Evolutionary conservation across 768 basidiomycete species (phyloP).

Genomic region (Psilocybe cyanescens): DNA sequence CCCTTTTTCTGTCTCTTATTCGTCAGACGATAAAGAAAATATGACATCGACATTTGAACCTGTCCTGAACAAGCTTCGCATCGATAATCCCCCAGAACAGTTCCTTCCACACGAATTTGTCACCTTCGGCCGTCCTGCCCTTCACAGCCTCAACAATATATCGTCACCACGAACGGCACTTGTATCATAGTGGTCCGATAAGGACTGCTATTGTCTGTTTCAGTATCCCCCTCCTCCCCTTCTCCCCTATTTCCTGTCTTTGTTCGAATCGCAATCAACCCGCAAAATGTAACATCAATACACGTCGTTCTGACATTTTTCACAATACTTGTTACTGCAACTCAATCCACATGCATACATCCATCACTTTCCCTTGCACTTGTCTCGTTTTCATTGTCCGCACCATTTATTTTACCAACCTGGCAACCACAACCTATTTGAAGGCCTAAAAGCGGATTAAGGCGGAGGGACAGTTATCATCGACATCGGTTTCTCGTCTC

Average conservation of each 20-base stretch:
- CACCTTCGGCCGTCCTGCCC: constrained; percentile 74
- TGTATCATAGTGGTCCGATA: constrained; percentile 56
- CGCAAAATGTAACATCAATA: constrained; percentile 86
- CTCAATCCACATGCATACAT: constrained; percentile 69
- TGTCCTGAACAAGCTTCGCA: constrained; percentile 69
- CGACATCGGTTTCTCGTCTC: constrained; percentile 24
- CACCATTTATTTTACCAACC: constrained; percentile 46
- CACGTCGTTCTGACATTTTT: constrained; percentile 64
- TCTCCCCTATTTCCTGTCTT: constrained; percentile 34
- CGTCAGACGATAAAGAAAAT: constrained; percentile 85
- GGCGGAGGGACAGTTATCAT: constrained; percentile 31
- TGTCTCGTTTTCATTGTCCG: constrained; percentile 48
- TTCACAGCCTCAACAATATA: constrained; percentile 78
- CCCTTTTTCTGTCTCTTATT: constrained; percentile 47
- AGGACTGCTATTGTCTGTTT: constrained; percentile 35
- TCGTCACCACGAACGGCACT: constrained; percentile 62
- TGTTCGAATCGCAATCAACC: constrained; percentile 57
- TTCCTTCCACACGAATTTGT: constrained; percentile 84
- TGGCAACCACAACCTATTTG: constrained; percentile 53
- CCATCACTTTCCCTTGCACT: constrained; percentile 71
- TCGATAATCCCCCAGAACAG: constrained; percentile 73
- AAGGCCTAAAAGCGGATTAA: constrained; percentile 32
- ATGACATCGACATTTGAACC: constrained; percentile 72
- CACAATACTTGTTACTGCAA: constrained; percentile 67
- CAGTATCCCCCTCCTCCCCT: constrained; percentile 37